phyloP scores from a whole-genome alignment of 1,284 basidiomycete species.

The Papiliotrema terrestris region DNA sequence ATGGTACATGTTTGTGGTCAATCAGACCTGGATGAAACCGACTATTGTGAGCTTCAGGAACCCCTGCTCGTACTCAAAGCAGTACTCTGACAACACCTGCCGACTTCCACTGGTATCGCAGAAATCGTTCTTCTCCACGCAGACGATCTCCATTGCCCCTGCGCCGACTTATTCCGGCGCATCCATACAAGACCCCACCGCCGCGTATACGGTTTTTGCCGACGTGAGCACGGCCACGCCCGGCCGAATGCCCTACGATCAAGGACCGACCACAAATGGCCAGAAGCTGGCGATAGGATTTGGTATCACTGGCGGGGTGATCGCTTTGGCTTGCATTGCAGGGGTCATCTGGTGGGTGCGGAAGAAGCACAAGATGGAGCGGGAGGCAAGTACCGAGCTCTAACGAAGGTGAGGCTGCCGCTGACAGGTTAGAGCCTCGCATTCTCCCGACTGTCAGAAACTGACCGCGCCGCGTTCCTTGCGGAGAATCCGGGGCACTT shows the following conservation, averaged over 20 bases:
- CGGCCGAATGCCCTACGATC: conserved; percentile 25
- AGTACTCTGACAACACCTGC: conserved; percentile 31
- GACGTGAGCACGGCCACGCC: conserved; percentile 27
- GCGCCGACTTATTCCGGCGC: conserved; percentile 22
- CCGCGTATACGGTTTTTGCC: conserved; percentile 35
- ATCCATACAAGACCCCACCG: conserved; percentile 12
- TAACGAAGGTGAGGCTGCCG: background rate
- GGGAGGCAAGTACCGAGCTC: conserved; percentile 30
- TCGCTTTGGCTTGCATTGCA: conserved; percentile 25
- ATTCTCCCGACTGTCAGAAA: conserved; percentile 32
- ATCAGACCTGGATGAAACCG: conserved; percentile 44
- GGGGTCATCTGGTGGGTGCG: conserved; percentile 27
- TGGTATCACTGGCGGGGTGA: conserved; percentile 26
- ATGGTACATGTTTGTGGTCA: conserved; percentile 46
- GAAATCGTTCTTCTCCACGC: conserved; percentile 42
- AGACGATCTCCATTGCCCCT: conserved; percentile 32
- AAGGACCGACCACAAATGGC: conserved; percentile 5
- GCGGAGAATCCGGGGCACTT: conserved; percentile 34
- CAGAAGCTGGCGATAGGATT: conserved; percentile 33
- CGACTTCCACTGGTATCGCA: conserved; percentile 24
- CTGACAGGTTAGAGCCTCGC: conserved; percentile 26
- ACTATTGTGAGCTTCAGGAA: conserved; percentile 32
- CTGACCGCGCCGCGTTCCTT: conserved; percentile 36
- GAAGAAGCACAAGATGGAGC: conserved; percentile 21
- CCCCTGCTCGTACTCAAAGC: background rate